phyloP scores from a whole-genome alignment of 192 early-diverging fungal genomes.

The Piromyces finnis region DNA sequence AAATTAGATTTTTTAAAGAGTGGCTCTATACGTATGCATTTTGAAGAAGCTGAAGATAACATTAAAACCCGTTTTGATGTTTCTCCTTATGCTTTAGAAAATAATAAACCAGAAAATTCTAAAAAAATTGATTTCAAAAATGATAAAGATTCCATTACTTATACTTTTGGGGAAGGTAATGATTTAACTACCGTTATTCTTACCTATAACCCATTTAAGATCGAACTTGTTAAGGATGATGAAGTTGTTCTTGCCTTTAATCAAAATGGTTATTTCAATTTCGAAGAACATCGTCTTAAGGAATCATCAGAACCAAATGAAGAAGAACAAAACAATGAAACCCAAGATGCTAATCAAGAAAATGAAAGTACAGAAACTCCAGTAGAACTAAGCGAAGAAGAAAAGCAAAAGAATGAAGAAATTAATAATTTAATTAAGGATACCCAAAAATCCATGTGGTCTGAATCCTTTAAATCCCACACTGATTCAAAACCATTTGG shows the following conservation, averaged over 20 bases:
- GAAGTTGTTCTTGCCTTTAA: background rate
- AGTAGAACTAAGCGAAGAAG: background rate
- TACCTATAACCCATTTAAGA: background rate
- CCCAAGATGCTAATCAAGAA: no score
- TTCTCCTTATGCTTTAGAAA: background rate
- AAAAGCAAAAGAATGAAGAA: background rate
- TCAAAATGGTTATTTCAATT: background rate
- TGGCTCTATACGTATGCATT: slow-evolving; percentile 6
- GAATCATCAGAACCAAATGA: background rate
- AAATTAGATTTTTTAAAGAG: slow-evolving; percentile 31
- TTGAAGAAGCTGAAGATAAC: slow-evolving; percentile 14
- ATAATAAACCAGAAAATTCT: background rate
- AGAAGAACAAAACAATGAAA: background rate
- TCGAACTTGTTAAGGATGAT: background rate
- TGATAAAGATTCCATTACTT: background rate
- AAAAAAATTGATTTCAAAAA: background rate
- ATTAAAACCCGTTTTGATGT: background rate
- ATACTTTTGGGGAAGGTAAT: background rate
- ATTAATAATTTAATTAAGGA: background rate
- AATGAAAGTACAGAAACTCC: no score
- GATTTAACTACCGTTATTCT: background rate
- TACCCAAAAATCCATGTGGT: slow-evolving; percentile 42
- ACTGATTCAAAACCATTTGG: slow-evolving; percentile 88
- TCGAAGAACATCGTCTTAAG: background rate
- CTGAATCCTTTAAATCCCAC: slow-evolving; percentile 75